Base-by-base conservation (phyloP, 805 yeast genomes). In the Monosporozyma unispora region DNA sequence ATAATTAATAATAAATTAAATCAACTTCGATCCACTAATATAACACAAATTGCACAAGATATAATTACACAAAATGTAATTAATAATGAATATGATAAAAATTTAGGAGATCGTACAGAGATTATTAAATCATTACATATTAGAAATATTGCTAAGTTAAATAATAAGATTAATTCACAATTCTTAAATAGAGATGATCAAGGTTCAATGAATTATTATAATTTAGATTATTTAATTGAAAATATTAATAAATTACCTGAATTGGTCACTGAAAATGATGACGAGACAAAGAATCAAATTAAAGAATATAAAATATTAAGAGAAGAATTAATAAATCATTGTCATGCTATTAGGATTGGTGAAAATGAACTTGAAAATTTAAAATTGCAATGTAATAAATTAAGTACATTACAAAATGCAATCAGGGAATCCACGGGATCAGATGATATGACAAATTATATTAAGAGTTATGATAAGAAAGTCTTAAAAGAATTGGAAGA, bases 171-270 rank as follows among this genome's bases (percentile, higher is more conserved):
- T 5, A 10, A 27, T 9, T 28, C 41, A 23, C 37, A 46, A 46
- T 46, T 37, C 10, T 14, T 37, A 7, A 28, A 23, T 16, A 37
- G 21, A 18, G 33, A 38, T 25, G 14, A 27, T 23, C 5, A n/a
- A 11, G 28, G 27, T 3, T 6, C n/a, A 4, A 14, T 19, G 6
- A 33, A 47, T 19, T n/a, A 19, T 25, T 14, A 41, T 18, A 47
- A 40, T 12, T 44, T 63, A 27, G 50, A 56, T 12, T 50, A 49
- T 43, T 41, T 63, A 21, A 53, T 57, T 2, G 48, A 49, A 2
- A 63, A 63, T 46, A 51, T 63, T 3, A 29, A 43, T 21, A 53
- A 54, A 11, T 52, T 64, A 31, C 69, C 69, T n/a, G 50, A 51
- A 29, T 52, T 64, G 46, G 29, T 50, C 4, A 23, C 45, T 11